Evolutionary conservation across 192 early-diverging fungal species (phyloP).

Genomic region (Lunasporangiospora selenospora): DNA sequence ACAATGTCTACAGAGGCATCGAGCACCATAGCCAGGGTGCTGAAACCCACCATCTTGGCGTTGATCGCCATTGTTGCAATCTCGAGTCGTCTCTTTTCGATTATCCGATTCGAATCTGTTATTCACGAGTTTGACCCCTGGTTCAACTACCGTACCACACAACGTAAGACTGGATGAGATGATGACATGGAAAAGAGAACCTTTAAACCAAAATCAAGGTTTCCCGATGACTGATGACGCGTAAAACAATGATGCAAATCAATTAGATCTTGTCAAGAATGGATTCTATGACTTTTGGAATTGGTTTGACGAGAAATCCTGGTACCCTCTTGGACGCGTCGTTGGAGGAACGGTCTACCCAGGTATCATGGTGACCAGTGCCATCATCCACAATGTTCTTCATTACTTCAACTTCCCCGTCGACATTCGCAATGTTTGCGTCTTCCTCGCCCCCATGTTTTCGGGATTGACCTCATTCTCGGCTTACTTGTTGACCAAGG

Average conservation of each 20-base stretch:
- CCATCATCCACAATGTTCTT: conserved; percentile 93
- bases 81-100: conserved; percentile 93
- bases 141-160: conserved; percentile 99
- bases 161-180: too few relatives aligned
- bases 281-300: conserved; percentile 99
- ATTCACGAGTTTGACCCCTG: conserved; percentile 99
- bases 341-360: conserved; percentile 99
- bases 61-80: conserved; percentile 90
- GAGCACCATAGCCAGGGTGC: conserved; percentile 51
- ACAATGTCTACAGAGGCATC: conserved; percentile 40
- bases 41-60: conserved; percentile 89
- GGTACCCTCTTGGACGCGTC: conserved; percentile 98
- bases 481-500: conserved; percentile 90
- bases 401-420: conserved; percentile 95
- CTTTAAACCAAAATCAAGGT: too few relatives aligned
- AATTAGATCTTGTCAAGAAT: conserved; percentile 85
- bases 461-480: conserved; percentile 97
- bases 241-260: too few relatives aligned
- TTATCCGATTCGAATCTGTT: conserved; percentile 97
- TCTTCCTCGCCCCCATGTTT: conserved; percentile 96
- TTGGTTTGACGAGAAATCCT: conserved; percentile 99
- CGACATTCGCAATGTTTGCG: conserved; percentile 98
- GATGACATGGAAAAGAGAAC: too few relatives aligned
- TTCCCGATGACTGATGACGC: too few relatives aligned
- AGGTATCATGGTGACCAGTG: conserved; percentile 98